phyloP scores from a whole-genome alignment of 1,284 basidiomycete genomes.

The Spongispora temasekensis region DNA sequence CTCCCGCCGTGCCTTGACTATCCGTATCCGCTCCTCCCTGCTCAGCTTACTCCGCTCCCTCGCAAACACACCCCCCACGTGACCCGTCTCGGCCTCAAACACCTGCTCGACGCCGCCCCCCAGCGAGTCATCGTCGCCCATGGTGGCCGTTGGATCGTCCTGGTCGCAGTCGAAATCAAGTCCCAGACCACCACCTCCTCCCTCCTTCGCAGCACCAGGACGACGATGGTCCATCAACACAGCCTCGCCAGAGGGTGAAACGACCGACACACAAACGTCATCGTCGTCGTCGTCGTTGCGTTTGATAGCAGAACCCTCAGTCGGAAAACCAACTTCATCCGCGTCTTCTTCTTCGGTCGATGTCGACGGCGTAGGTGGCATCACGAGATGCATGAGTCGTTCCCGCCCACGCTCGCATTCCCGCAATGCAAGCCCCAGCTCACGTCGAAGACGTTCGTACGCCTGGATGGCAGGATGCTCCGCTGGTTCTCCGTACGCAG shows the following conservation, averaged over 20 bases:
- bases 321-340: too few species aligned
- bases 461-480: slow-evolving; percentile 56
- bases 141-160: too few species aligned
- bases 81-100: slow-evolving; percentile 64
- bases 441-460: slow-evolving; percentile 71
- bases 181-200: too few species aligned
- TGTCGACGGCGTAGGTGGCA: slow-evolving; percentile 41
- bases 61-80: slow-evolving; percentile 40
- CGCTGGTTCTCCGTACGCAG: slow-evolving; percentile 18
- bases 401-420: slow-evolving; percentile 79
- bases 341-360: slow-evolving; percentile 21
- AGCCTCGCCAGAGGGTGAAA: slow-evolving; percentile 13
- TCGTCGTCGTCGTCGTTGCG: background rate
- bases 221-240: background rate
- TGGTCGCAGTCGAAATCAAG: too few species aligned
- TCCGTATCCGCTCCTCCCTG: slow-evolving; percentile 69
- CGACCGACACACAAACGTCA: background rate
- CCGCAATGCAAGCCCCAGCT: slow-evolving; percentile 69
- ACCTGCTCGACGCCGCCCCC: slow-evolving; percentile 80
- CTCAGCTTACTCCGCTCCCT: slow-evolving; percentile 63
- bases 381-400: slow-evolving; percentile 56
- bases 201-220: too few species aligned
- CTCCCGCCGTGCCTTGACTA: slow-evolving; percentile 59
- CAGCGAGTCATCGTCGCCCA: slow-evolving; percentile 41
- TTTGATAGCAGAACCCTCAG: too few species aligned